A percentile compares a stretch with the other conserved stretches of the same genome.
Evolutionary conservation across 805 yeast genomes (phyloP).

Genomic region (Saccharomycopsis malanga): DNA sequence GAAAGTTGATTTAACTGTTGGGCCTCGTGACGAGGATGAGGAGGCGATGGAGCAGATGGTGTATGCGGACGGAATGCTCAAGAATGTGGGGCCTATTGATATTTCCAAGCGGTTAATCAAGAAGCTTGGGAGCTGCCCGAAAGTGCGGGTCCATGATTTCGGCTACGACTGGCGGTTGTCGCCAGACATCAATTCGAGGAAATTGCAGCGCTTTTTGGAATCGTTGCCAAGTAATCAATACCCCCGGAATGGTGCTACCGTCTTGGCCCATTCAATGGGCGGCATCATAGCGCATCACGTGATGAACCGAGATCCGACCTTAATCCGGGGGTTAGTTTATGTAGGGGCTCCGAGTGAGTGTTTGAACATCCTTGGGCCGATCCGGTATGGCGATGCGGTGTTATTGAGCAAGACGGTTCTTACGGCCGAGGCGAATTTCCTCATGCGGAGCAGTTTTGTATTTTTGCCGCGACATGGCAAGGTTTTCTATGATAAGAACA

Average conservation of each 20-base stretch:
- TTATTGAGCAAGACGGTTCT: conserved; percentile 65
- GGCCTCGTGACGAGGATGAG: conserved; percentile 71
- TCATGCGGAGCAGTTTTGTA: conserved; percentile 78
- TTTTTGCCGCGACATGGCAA: conserved; percentile 74
- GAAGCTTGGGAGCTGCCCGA: conserved; percentile 47
- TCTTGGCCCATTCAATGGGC: conserved; percentile 93
- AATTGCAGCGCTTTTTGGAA: conserved; percentile 43
- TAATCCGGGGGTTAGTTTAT: conserved; percentile 70
- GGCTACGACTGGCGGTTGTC: conserved; percentile 95
- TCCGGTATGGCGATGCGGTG: conserved; percentile 75
- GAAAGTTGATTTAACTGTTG: conserved; percentile 62
- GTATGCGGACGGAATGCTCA: conserved; percentile 68
- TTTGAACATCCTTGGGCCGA: conserved; percentile 79
- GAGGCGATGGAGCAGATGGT: conserved; percentile 37
- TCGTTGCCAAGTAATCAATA: conserved; percentile 36
- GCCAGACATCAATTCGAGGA: conserved; percentile 44
- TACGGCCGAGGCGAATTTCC: conserved; percentile 75
- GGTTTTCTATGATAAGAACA: conserved; percentile 58
- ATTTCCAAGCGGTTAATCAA: conserved; percentile 56
- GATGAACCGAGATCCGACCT: conserved; percentile 55
- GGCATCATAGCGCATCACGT: conserved; percentile 81
- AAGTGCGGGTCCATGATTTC: conserved; percentile 57
- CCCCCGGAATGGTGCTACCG: conserved; percentile 44
- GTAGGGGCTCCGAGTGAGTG: conserved; percentile 83
- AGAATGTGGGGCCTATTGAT: conserved; percentile 85